Conservation (phyloP, 2,329 filamentous ascomycete genomes). For the Calonectria hawksworthii region DNA sequence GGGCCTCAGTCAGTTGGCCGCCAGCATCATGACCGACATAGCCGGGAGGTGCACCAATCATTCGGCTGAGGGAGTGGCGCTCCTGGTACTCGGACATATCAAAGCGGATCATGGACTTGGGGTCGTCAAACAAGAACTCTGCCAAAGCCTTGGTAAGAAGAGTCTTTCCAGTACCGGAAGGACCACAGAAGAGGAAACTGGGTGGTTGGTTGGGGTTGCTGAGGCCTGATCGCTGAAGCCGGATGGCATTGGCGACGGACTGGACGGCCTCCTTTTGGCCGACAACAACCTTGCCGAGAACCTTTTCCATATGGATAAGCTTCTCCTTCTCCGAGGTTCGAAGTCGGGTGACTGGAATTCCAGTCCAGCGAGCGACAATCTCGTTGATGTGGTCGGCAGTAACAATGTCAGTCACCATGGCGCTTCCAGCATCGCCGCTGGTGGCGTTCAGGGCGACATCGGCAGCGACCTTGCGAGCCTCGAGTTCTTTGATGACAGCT, state of each 20-base stretch:
- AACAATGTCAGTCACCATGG: slow-evolving; percentile 92
- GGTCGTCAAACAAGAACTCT: slow-evolving; percentile 97
- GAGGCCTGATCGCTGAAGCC: slow-evolving; percentile 93
- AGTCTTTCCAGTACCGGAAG: slow-evolving; percentile 98
- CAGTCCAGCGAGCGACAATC: slow-evolving; percentile 97
- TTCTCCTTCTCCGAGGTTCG: slow-evolving; percentile 98
- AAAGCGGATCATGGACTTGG: slow-evolving; percentile 98
- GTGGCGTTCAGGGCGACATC: slow-evolving; percentile 77
- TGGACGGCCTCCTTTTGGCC: slow-evolving; percentile 95
- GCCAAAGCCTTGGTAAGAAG: slow-evolving; percentile 96
- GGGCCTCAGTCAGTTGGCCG: slow-evolving; percentile 93
- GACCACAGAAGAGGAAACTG: slow-evolving; percentile 98
- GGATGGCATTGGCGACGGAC: slow-evolving; percentile 95
- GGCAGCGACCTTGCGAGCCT: slow-evolving; percentile 82
- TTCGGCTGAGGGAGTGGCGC: slow-evolving; percentile 92
- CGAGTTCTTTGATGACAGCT: slow-evolving; percentile 82
- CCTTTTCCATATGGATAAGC: slow-evolving; percentile 95
- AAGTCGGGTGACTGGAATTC: slow-evolving; percentile 94
- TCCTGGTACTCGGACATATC: slow-evolving; percentile 99
- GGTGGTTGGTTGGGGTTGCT: slow-evolving; percentile 97
- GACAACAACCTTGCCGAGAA: slow-evolving; percentile 86
- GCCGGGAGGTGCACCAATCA: slow-evolving; percentile 97
- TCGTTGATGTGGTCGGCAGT: slow-evolving; percentile 99
- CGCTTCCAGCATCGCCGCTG: slow-evolving; percentile 71
- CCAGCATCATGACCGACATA: slow-evolving; percentile 98